Conservation (phyloP, 208 protist genomes). For the Naegleria fowleri region DNA sequence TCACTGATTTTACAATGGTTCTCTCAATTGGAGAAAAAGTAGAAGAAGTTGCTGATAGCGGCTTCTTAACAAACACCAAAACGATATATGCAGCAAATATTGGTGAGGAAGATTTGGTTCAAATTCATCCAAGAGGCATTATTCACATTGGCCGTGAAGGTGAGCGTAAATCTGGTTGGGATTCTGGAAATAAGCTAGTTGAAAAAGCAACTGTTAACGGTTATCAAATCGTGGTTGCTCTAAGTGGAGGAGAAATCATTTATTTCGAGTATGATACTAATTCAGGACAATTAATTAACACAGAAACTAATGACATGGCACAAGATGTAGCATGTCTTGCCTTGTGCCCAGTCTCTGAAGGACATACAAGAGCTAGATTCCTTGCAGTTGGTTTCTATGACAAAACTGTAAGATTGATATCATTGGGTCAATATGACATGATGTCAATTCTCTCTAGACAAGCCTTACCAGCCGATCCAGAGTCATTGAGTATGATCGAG, state of each 20-base stretch:
- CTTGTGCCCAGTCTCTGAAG: conserved; percentile 54
- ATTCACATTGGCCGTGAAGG: conserved; percentile 57
- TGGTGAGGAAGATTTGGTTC: conserved; percentile 48
- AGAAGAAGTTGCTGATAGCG: conserved; percentile 62
- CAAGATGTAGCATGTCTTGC: conserved; percentile 56
- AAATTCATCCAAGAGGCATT: conserved; percentile 66
- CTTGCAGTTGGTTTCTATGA: conserved; percentile 52
- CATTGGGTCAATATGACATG: conserved; percentile 57
- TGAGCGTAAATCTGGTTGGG: conserved; percentile 69
- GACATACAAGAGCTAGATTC: conserved; percentile 48
- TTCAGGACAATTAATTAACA: conserved; percentile 54
- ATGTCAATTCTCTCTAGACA: conserved; percentile 46
- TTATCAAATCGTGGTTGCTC: conserved; percentile 61
- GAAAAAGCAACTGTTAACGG: conserved; percentile 51
- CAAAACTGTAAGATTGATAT: conserved; percentile 49
- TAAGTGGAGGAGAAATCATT: conserved; percentile 66
- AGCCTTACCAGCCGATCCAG: conserved; percentile 34
- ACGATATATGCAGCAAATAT: conserved; percentile 45
- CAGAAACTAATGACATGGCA: conserved; percentile 53
- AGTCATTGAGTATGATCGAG: conserved; percentile 36
- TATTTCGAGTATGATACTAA: conserved; percentile 77
- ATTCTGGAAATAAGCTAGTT: conserved; percentile 46
- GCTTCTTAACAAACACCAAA: conserved; percentile 50
- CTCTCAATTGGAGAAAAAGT: conserved; percentile 75
- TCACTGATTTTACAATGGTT: conserved; percentile 70